Conservation (phyloP, 805 yeast genomes). For the Hanseniaspora thailandica region DNA sequence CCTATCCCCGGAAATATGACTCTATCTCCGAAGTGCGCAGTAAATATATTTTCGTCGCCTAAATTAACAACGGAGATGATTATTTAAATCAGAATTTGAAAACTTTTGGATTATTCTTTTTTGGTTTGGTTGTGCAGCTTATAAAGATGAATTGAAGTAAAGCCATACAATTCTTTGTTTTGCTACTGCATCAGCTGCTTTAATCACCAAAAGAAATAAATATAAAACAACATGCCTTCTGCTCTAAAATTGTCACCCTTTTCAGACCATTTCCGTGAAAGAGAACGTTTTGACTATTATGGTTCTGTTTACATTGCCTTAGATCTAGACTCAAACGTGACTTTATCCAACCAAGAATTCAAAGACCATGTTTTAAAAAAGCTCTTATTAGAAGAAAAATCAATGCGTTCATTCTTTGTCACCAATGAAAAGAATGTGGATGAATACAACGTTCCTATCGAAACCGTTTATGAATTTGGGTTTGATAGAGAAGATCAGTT, state of each 20-base stretch:
- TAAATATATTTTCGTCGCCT: no score
- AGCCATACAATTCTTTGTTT: no score
- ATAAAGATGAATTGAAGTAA: no score
- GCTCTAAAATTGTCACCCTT: neutral
- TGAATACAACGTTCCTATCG: neutral
- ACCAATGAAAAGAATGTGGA: neutral
- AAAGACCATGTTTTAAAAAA: neutral
- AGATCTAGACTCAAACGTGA: neutral
- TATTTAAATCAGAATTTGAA: no score
- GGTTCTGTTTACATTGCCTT: constrained; percentile 2
- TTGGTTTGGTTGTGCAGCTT: no score
- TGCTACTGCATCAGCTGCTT: no score
- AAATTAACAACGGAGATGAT: no score
- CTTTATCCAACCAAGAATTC: neutral
- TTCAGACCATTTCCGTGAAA: constrained; percentile 2
- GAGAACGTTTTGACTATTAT: constrained; percentile 1
- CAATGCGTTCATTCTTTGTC: neutral
- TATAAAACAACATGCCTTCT: neutral
- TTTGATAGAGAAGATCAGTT: neutral
- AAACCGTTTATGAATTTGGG: neutral
- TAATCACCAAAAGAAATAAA: no score
- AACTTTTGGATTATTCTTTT: no score
- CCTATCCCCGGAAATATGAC: neutral
- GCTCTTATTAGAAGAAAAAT: constrained; percentile 1
- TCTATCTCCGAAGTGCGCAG: no score